Evolutionary conservation across 2,329 filamentous ascomycete genomes (phyloP), one percentile per base, ranked within the genome.

Genomic region (Ophiostoma pallidulum): DNA sequence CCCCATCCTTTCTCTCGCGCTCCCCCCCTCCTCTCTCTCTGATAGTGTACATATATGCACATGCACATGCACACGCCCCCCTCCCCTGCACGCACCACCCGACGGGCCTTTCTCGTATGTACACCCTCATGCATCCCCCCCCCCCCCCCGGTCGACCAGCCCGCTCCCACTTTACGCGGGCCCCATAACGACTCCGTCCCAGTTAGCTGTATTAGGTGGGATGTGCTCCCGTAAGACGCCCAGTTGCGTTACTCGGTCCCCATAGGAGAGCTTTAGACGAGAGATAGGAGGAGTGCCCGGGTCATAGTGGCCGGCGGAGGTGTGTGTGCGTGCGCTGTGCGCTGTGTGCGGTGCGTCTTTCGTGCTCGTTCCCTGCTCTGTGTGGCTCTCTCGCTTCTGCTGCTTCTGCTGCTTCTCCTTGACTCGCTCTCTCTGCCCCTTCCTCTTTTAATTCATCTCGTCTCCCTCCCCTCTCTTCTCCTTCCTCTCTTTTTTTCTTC

Each of bases 21-120:
- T 16, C 35, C 35, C 24, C 36, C 19, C n/a, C 28, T 39, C 8
- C 24, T 22, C 18, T 45, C 42, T 45, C n/a, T n/a, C n/a, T n/a
- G n/a, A 16, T 4, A 8, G 31, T 13, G 31, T 33, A 13, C 18
- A 12, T 12, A 6, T 33, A 16, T 14, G 19, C 16, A 2, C 5
- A 28, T 32, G 26, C 18, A 24, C 38, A 46, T 44, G 37, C 24
- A 49, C 45, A 33, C 46, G 29, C 38, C 35, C 36, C 45, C 16
- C n/a, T 66, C 66, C 74, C 69, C 69, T 68, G 41, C 36, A 39
- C 36, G 26, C 28, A 31, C 43, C 31, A 20, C 20, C 22, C 33
- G 28, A 38, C 42, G 42, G 42, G 33, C 44, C 71, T 68, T 69
- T 71, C 71, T 63, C 54, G 52, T 53, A 49, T n/a, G n/a, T 54